Conservation (phyloP, 257 asterid genomes). For the Salvia rosmarinus region DNA sequence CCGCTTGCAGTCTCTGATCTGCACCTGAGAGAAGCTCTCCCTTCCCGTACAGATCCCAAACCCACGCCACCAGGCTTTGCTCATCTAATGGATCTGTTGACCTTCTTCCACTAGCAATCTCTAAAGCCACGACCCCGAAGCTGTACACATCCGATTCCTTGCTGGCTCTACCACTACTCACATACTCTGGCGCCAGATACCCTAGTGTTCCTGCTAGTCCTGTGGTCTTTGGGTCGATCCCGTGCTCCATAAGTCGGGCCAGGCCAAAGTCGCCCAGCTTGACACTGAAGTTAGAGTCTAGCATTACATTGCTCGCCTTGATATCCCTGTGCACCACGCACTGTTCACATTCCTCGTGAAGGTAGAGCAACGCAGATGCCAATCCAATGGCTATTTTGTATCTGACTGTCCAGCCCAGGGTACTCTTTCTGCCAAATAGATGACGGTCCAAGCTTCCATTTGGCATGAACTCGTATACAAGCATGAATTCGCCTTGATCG, state of each 20-base stretch:
- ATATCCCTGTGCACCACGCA: slow-evolving; percentile 46
- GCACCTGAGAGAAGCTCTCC: too few species aligned
- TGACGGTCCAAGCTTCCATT: too few species aligned
- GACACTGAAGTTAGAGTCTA: slow-evolving; percentile 36
- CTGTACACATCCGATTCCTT: slow-evolving; percentile 1
- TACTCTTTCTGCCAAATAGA: too few species aligned
- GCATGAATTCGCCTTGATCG: too few species aligned
- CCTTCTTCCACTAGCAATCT: too few species aligned
- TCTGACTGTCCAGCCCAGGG: too few species aligned
- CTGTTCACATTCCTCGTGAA: slow-evolving; percentile 44
- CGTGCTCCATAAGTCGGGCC: slow-evolving; percentile 38
- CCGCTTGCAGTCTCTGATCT: too few species aligned
- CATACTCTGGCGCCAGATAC: slow-evolving; percentile 39
- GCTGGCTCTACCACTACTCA: slow-evolving; percentile 35
- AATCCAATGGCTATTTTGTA: neutral
- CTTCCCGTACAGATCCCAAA: too few species aligned
- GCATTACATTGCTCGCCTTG: slow-evolving; percentile 43
- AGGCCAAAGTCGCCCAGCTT: slow-evolving; percentile 28
- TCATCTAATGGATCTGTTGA: too few species aligned
- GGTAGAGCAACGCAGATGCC: slow-evolving; percentile 40
- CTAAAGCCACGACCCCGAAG: too few species aligned
- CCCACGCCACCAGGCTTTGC: too few species aligned
- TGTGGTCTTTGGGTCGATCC: slow-evolving; percentile 32
- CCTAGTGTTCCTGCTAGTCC: slow-evolving; percentile 42
- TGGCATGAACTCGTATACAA: too few species aligned